A percentile compares a stretch with the other conserved stretches of the same genome.
These are phyloP conservation scores for Calendula officinalis DNA, from an alignment of 129 eudicot species.

Conservation along the genomic window DNA sequence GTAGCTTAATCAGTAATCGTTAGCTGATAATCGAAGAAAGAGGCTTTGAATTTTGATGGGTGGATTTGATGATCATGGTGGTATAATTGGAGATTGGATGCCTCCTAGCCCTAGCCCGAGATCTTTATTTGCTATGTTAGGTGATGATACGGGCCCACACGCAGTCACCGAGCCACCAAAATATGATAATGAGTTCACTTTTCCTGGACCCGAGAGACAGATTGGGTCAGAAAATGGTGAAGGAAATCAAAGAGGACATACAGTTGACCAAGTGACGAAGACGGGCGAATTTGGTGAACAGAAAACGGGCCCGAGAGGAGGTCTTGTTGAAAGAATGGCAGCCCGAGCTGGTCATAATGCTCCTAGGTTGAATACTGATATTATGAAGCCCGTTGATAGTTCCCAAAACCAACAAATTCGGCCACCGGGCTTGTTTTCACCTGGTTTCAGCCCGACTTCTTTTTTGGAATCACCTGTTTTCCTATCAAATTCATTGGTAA, in stretches of 20 bases:
- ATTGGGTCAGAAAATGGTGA: conserved; percentile 24
- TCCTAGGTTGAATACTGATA: conserved; percentile 64
- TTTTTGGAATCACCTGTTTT: conserved; percentile 69
- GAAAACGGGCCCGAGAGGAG: conserved; percentile 39
- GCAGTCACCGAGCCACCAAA: conserved; percentile 33
- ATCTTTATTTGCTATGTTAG: conserved; percentile 39
- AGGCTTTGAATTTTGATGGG: conserved; percentile 38
- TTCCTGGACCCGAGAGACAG: conserved; percentile 30
- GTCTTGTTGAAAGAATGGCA: conserved; percentile 76
- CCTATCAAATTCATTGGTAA: conserved; percentile 65
- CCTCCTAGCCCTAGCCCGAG: conserved; percentile 59
- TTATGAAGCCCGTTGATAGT: conserved; percentile 37
- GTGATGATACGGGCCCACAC: conserved; percentile 37
- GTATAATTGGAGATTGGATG: conserved; percentile 69
- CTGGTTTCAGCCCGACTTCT: conserved; percentile 57
- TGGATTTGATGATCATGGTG: conserved; percentile 58
- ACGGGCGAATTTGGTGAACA: conserved; percentile 35
- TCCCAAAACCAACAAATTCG: conserved; percentile 41
- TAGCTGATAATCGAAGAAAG: conserved; percentile 11
- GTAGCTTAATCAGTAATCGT: conserved; percentile 3
- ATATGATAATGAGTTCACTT: conserved; percentile 22
- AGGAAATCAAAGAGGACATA: conserved; percentile 15
- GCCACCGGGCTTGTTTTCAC: conserved; percentile 58
- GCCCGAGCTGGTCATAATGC: conserved; percentile 75
- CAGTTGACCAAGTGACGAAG: conserved; percentile 28